Percentiles rank a stretch among this genome's conserved stretches.
These are phyloP conservation scores for Chaetoceros muelleri DNA, from an alignment of 108 stramenopile species.

Conservation along the genomic window DNA sequence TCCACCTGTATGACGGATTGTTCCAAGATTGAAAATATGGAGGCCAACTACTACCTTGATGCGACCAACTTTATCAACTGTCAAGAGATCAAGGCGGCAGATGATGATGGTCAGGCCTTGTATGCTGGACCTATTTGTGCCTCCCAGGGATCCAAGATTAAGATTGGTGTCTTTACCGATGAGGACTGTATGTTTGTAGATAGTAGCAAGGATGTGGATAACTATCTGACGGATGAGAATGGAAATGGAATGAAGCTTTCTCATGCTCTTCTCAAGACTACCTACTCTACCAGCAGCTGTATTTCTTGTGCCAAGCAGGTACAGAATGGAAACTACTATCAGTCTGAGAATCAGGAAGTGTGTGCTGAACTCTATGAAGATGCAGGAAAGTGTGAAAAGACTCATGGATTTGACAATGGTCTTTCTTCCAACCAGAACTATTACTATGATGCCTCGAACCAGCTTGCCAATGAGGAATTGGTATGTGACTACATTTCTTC, in stretches of 20 bases:
- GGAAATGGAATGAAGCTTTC: conserved; percentile 48
- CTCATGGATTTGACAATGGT: conserved; percentile 51
- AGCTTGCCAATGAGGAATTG: conserved; percentile 46
- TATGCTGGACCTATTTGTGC: conserved; percentile 74
- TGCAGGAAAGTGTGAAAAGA: conserved; percentile 75
- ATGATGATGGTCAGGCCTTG: conserved; percentile 45
- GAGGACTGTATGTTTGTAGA: conserved; percentile 49
- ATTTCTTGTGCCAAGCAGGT: conserved; percentile 44
- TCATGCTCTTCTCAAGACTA: conserved; percentile 72
- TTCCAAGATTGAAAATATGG: conserved; percentile 86
- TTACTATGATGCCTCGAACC: conserved; percentile 65
- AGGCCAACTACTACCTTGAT: conserved; percentile 78
- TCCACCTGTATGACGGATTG: conserved; percentile 62
- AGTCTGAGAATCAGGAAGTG: conserved; percentile 23
- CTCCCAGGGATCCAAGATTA: conserved; percentile 59
- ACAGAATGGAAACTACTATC: conserved; percentile 13
- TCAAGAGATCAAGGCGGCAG: conserved; percentile 42
- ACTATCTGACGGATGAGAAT: conserved; percentile 50
- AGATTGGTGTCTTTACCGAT: conserved; percentile 80
- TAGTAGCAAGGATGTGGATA: conserved; percentile 49
- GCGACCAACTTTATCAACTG: conserved; percentile 72
- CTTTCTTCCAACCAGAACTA: conserved; percentile 26
- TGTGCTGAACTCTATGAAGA: conserved; percentile 60
- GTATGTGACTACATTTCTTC: conserved; percentile 62
- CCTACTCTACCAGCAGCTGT: conserved; percentile 48